These are phyloP conservation scores for Trametes maxima DNA, from an alignment of 768 basidiomycete genomes.

Conservation along the genomic window DNA sequence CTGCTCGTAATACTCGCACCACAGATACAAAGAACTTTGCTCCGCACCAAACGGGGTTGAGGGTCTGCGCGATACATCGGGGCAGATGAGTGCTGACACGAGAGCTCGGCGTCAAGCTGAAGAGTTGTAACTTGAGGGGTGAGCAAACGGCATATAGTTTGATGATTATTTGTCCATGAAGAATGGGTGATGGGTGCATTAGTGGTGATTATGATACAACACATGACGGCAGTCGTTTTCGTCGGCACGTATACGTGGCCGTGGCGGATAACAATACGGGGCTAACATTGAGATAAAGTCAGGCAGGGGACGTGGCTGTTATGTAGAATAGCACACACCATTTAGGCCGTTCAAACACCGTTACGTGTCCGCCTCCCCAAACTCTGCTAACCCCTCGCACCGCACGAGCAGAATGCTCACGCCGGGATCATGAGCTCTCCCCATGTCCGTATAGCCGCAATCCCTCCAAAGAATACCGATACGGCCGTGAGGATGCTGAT, in stretches of 20 bases:
- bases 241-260: background rate
- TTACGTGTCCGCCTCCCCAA: too few relatives aligned
- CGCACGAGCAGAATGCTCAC: constrained; percentile 31
- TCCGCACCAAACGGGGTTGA: too few relatives aligned
- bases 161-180: background rate
- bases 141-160: background rate
- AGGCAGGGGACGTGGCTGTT: too few relatives aligned
- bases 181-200: background rate
- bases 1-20: too few relatives aligned
- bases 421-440: constrained; percentile 77
- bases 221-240: background rate
- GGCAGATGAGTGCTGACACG: too few relatives aligned
- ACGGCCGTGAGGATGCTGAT: constrained; percentile 68
- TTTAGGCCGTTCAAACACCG: too few relatives aligned
- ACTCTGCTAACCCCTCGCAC: background rate
- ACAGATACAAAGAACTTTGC: too few relatives aligned
- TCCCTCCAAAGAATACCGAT: constrained; percentile 68
- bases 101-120: too few relatives aligned
- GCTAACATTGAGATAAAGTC: background rate
- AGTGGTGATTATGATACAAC: constrained; percentile 5
- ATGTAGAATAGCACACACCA: too few relatives aligned
- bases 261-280: background rate
- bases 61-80: too few relatives aligned
- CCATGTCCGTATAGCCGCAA: constrained; percentile 72
- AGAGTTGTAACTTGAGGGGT: too few relatives aligned